Evolutionary conservation across 148 eudicot species (phyloP).

Genomic region (Vaccinium macrocarpon): DNA sequence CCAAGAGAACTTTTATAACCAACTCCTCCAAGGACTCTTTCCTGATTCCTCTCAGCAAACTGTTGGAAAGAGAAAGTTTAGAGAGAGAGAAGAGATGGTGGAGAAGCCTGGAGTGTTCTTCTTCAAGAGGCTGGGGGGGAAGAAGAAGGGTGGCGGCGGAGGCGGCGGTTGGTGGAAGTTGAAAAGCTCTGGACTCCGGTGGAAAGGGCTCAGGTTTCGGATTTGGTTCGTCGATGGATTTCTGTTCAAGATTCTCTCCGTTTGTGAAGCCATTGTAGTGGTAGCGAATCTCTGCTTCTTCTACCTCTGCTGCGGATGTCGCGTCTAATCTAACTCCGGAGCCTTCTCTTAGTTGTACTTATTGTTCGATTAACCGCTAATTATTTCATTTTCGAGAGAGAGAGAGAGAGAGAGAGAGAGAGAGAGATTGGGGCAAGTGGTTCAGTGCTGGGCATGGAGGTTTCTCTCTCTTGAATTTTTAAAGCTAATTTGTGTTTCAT

Average conservation of each 20-base stretch:
- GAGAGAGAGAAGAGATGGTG: constrained; percentile 15
- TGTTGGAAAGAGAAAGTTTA: background rate
- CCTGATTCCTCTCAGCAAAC: background rate
- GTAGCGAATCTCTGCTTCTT: constrained; percentile 55
- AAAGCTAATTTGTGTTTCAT: background rate
- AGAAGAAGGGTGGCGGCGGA: background rate
- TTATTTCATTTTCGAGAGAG: constrained; percentile 5
- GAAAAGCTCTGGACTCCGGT: constrained; percentile 32
- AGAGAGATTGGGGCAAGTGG: background rate
- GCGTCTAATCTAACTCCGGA: constrained; percentile 22
- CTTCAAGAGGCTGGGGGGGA: constrained; percentile 35
- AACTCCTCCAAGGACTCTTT: no score
- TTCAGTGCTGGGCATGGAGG: background rate
- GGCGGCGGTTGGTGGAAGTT: constrained; percentile 30
- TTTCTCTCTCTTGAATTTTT: background rate
- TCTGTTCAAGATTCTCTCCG: constrained; percentile 46
- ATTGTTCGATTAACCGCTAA: background rate
- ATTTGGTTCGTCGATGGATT: constrained; percentile 37
- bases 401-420: background rate
- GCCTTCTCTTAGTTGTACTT: background rate
- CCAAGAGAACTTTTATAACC: background rate
- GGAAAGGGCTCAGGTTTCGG: constrained; percentile 34
- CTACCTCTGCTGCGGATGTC: constrained; percentile 62
- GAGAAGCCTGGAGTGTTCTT: constrained; percentile 13
- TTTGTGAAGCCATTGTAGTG: constrained; percentile 45